A percentile compares a stretch with the other conserved stretches of the same genome.
Evolutionary conservation across 345 rosid species (phyloP).

Genomic region (Citrus unshiu): DNA sequence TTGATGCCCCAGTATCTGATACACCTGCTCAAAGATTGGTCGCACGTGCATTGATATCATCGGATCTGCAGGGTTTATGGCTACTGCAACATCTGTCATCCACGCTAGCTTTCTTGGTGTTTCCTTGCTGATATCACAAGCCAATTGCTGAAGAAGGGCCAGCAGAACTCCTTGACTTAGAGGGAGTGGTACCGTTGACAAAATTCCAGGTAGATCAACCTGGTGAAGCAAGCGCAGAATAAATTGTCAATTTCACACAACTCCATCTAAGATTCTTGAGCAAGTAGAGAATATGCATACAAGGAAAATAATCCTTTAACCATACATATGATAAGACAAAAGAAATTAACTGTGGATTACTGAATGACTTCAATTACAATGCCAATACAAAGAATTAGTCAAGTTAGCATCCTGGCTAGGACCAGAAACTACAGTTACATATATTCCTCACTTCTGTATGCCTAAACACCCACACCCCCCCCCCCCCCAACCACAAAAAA

Average conservation of each 20-base stretch:
- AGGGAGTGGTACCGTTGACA: constrained; percentile 43
- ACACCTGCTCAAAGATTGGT: constrained; percentile 66
- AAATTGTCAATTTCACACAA: neutral
- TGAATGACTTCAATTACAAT: neutral
- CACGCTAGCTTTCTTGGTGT: constrained; percentile 49
- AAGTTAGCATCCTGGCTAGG: neutral
- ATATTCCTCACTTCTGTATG: neutral
- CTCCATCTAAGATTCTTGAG: neutral
- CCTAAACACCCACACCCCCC: too few relatives aligned
- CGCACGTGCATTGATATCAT: constrained; percentile 50
- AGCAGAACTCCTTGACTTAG: constrained; percentile 70
- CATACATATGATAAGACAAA: neutral
- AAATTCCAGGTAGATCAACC: constrained; percentile 55
- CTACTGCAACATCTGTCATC: constrained; percentile 70
- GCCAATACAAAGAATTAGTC: neutral
- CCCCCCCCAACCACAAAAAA: neutral
- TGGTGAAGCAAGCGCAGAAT: constrained; percentile 15
- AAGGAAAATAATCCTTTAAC: neutral
- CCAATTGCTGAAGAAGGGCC: constrained; percentile 75
- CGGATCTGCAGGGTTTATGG: constrained; percentile 54
- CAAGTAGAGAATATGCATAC: neutral
- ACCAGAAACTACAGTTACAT: neutral
- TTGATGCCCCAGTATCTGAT: constrained; percentile 53
- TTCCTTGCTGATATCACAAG: constrained; percentile 58
- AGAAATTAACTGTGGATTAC: neutral